Percentiles rank a stretch among this genome's conserved stretches.
Evolutionary conservation across 75 land plant genomes (phyloP).

Genomic region (Picea glauca): DNA sequence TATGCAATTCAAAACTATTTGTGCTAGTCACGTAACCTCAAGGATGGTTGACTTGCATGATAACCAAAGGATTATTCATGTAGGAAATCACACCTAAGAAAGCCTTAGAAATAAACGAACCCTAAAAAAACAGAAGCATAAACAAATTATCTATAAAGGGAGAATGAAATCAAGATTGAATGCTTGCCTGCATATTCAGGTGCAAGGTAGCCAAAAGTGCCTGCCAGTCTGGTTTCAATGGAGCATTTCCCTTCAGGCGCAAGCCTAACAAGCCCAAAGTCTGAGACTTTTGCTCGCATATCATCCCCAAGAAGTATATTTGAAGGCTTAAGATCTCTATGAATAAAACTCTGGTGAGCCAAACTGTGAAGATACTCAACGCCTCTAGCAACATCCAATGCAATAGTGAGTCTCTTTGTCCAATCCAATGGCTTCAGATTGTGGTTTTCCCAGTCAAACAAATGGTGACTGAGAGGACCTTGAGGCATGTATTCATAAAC

Average conservation of each 20-base stretch:
- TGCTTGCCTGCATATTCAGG: conserved; percentile 76
- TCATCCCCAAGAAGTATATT: conserved; percentile 83
- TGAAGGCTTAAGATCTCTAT: conserved; percentile 78
- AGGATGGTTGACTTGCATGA: not conserved
- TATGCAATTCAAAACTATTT: not conserved
- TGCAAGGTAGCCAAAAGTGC: conserved; percentile 86
- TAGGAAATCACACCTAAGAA: not conserved
- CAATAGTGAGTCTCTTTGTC: conserved; percentile 58
- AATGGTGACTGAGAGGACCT: conserved; percentile 59
- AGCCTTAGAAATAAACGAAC: too few species aligned
- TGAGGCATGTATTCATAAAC: conserved; percentile 84
- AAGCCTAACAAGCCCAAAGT: conserved; percentile 78
- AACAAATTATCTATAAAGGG: not conserved
- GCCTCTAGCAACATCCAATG: conserved; percentile 71
- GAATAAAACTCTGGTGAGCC: conserved; percentile 82
- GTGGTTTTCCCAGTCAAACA: conserved; percentile 51
- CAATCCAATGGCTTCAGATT: conserved; percentile 51
- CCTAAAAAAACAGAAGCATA: not conserved
- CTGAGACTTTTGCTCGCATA: conserved; percentile 75
- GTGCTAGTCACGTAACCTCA: not conserved
- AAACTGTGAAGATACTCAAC: conserved; percentile 75
- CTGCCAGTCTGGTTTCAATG: conserved; percentile 72
- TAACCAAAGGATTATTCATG: not conserved
- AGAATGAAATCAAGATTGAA: not conserved
- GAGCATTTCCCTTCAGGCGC: conserved; percentile 71